Conservation (phyloP, 2,329 filamentous ascomycete genomes). For the Xylariaceae sp. region DNA sequence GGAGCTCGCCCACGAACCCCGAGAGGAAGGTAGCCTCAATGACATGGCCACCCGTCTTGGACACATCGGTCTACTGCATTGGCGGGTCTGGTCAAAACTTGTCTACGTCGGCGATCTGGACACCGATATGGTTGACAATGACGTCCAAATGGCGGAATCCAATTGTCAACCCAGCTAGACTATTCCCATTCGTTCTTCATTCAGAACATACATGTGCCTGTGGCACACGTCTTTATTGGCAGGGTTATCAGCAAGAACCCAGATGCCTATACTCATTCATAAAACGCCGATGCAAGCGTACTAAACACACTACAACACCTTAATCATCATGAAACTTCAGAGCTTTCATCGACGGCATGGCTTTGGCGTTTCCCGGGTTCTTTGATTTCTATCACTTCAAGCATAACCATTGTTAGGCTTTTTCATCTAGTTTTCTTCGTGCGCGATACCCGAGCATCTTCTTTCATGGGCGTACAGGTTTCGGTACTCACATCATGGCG, state of each 20-base stretch:
- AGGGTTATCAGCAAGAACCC: too few species aligned
- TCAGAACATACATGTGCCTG: too few species aligned
- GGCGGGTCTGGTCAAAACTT: constrained; percentile 80
- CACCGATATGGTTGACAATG: constrained; percentile 19
- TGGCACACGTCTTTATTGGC: too few species aligned
- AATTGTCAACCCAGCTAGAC: too few species aligned
- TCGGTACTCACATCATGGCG: too few species aligned
- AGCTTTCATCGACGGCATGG: constrained; percentile 10
- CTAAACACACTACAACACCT: constrained; percentile 7
- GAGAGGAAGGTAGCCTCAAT: constrained; percentile 52
- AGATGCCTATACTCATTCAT: not conserved
- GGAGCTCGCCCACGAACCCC: constrained; percentile 36
- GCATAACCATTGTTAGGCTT: not conserved
- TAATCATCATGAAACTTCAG: constrained; percentile 8
- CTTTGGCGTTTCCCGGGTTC: constrained; percentile 14
- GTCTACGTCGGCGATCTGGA: constrained; percentile 54
- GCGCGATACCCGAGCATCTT: too few species aligned
- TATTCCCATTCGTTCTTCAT: too few species aligned
- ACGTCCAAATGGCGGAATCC: constrained; percentile 19
- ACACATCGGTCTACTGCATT: constrained; percentile 82
- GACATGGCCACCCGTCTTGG: constrained; percentile 75
- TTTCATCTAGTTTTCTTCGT: not conserved
- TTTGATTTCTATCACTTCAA: not conserved
- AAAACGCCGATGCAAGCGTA: constrained; percentile 1
- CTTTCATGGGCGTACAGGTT: too few species aligned